phyloP scores from a whole-genome alignment of 257 asterid species.

The Primulina eburnea region DNA sequence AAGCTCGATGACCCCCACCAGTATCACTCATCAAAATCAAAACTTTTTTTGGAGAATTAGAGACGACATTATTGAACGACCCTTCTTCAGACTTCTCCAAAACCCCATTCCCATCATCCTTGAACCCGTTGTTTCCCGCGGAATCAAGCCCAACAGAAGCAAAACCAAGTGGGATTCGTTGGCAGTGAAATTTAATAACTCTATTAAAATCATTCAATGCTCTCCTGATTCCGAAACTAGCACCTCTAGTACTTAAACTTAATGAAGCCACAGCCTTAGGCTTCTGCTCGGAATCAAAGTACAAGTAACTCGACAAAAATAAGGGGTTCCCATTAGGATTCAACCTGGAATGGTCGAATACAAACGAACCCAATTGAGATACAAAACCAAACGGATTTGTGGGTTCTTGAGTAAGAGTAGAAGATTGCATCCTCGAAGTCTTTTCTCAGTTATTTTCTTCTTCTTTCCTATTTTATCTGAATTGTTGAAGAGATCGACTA shows the following conservation, averaged over 20 bases:
- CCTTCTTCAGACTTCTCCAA: conserved; percentile 49
- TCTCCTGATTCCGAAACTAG: conserved; percentile 54
- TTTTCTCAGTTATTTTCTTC: neutral
- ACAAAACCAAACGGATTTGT: conserved; percentile 42
- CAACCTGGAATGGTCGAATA: conserved; percentile 40
- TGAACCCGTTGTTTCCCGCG: conserved; percentile 52
- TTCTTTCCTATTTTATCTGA: neutral
- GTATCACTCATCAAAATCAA: conserved; percentile 97
- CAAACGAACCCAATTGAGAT: conserved; percentile 53
- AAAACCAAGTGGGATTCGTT: conserved; percentile 77
- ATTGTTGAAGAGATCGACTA: conserved; percentile 8
- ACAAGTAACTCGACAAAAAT: conserved; percentile 45
- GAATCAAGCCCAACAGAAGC: conserved; percentile 53
- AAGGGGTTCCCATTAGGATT: conserved; percentile 34
- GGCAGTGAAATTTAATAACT: conserved; percentile 74
- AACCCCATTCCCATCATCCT: conserved; percentile 49
- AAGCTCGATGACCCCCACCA: conserved; percentile 99
- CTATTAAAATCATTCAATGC: conserved; percentile 57
- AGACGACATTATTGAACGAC: conserved; percentile 34
- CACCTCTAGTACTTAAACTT: conserved; percentile 58
- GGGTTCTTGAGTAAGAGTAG: conserved; percentile 72
- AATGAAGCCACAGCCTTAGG: conserved; percentile 52
- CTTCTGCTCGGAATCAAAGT: conserved; percentile 47
- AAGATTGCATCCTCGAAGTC: conserved; percentile 54
- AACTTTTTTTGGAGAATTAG: conserved; percentile 61